These are phyloP conservation scores for Trypethelium eluteriae DNA, from an alignment of 495 filamentous ascomycete species.

Conservation along the genomic window DNA sequence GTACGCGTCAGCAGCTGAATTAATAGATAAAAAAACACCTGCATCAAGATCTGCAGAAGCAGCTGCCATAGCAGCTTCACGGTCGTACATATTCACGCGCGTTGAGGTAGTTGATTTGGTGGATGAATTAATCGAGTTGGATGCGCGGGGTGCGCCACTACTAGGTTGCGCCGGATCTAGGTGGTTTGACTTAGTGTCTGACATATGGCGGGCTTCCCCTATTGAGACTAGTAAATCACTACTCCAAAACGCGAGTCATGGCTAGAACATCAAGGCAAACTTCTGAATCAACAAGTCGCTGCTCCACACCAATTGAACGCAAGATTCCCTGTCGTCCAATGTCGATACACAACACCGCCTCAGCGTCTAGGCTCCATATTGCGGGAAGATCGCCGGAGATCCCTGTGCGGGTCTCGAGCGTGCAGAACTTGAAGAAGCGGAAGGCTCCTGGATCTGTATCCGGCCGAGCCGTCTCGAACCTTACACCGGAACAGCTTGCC, in stretches of 20 bases:
- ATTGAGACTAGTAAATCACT: background rate
- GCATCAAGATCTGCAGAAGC: no score
- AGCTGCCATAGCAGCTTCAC: no score
- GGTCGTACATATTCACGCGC: no score
- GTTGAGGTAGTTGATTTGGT: no score
- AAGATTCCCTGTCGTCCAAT: background rate
- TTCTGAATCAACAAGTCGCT: background rate
- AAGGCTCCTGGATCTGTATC: constrained; percentile 18
- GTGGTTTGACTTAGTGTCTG: no score
- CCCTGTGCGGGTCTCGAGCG: background rate
- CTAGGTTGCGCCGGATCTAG: no score
- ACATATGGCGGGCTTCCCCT: no score
- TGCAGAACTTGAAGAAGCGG: constrained; percentile 16
- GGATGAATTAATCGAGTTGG: no score
- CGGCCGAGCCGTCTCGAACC: constrained; percentile 35
- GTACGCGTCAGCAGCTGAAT: no score
- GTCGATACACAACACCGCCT: background rate
- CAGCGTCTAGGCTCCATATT: background rate
- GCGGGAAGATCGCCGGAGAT: background rate
- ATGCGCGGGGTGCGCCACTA: no score
- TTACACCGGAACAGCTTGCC: constrained; percentile 40
- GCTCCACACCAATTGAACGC: background rate
- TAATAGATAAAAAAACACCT: no score
- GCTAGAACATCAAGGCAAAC: background rate
- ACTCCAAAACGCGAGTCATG: background rate